phyloP scores from a whole-genome alignment of 345 rosid genomes.

The Murraya koenigii region DNA sequence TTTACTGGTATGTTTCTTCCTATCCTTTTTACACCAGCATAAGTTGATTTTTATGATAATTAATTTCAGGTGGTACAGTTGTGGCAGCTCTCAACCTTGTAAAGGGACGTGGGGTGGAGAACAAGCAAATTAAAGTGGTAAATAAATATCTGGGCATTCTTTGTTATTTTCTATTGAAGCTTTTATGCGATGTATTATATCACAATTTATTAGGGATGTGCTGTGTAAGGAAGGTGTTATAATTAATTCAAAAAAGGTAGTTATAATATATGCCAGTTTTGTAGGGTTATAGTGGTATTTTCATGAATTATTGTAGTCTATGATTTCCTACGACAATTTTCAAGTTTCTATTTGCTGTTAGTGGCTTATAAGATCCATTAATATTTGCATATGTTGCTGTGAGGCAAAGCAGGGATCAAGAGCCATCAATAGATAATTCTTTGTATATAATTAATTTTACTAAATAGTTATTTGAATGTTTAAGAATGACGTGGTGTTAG shows the following conservation, averaged over 20 bases:
- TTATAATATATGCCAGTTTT: not conserved
- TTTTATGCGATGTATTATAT: not conserved
- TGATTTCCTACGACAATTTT: not conserved
- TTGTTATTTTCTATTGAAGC: not conserved
- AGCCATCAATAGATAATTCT: not conserved
- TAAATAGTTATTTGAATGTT: not conserved
- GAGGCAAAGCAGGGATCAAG: not conserved
- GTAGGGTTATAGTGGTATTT: not conserved
- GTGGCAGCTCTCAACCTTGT: conserved; percentile 71
- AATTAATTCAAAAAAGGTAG: no score
- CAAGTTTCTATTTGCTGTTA: not conserved
- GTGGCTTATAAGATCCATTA: not conserved
- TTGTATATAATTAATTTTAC: no score
- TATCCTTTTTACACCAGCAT: not conserved
- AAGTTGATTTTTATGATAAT: conserved; percentile 7
- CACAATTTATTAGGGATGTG: not conserved
- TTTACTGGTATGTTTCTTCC: not conserved
- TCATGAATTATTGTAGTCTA: no score
- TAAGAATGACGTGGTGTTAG: not conserved
- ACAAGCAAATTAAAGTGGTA: conserved; percentile 92
- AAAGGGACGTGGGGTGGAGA: conserved; percentile 63
- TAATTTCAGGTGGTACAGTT: conserved; percentile 73
- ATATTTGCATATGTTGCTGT: not conserved
- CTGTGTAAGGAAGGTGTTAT: no score
- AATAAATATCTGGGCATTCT: conserved; percentile 9